Evolutionary conservation across 2,329 filamentous ascomycete genomes (phyloP).

Genomic region (Scytalidium sp.): DNA sequence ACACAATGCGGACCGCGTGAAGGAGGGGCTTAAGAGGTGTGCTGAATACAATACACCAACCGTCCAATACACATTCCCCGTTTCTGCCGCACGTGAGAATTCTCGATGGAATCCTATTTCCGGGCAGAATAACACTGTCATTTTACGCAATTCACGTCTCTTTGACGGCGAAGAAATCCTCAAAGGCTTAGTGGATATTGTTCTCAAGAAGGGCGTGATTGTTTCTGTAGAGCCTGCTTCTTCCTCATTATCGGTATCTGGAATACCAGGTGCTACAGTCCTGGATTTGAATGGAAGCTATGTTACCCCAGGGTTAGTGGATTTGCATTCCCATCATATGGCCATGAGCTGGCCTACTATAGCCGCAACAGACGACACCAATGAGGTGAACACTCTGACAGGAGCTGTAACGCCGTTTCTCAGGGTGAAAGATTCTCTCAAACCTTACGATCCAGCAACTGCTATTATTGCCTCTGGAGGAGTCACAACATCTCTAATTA

Average conservation of each 20-base stretch:
- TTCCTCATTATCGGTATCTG: conserved; percentile 6
- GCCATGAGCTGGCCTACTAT: conserved; percentile 31
- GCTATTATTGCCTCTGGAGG: conserved; percentile 39
- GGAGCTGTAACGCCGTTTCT: conserved; percentile 36
- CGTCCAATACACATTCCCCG: conserved; percentile 18
- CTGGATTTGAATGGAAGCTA: conserved; percentile 33
- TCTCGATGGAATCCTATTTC: conserved; percentile 36
- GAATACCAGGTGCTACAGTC: conserved; percentile 18
- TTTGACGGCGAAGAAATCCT: conserved; percentile 39
- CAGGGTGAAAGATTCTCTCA: conserved; percentile 36
- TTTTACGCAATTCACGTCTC: conserved; percentile 38
- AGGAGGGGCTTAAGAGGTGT: conserved; percentile 23
- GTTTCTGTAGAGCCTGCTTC: conserved; percentile 22
- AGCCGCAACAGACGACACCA: conserved; percentile 30
- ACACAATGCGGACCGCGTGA: conserved; percentile 16
- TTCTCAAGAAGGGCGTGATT: conserved; percentile 36
- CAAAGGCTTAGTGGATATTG: conserved; percentile 32
- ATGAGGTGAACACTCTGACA: conserved; percentile 31
- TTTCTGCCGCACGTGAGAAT: conserved; percentile 26
- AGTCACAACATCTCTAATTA: conserved; percentile 41
- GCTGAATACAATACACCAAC: conserved; percentile 19
- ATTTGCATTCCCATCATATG: conserved; percentile 44
- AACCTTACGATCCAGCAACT: conserved; percentile 37
- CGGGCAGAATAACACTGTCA: conserved; percentile 34
- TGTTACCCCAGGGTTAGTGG: conserved; percentile 42